Percentiles rank a stretch among this genome's conserved stretches.
Conservation (phyloP, 371 early-diverging fungal genomes). For the Thermomucor indicae-seudaticae region DNA sequence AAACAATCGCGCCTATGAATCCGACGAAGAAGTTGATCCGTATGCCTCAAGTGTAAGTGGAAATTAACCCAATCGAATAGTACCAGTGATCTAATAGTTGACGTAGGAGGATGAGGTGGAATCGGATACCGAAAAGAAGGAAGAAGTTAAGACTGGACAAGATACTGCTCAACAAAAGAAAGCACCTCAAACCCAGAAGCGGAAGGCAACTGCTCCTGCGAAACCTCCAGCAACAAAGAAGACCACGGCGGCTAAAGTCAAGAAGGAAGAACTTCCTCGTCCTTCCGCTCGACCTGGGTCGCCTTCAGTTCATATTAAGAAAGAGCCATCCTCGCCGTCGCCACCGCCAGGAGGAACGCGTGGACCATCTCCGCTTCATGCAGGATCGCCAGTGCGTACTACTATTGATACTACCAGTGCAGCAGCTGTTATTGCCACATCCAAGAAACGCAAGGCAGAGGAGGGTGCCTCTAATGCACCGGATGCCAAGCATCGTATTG, state of each 20-base stretch:
- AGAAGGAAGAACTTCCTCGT: conserved; percentile 48
- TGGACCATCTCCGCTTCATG: neutral
- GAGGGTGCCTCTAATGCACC: conserved; percentile 7
- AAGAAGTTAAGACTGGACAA: conserved; percentile 38
- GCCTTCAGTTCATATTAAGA: conserved; percentile 24
- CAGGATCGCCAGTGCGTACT: too few species aligned
- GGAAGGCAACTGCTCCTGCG: conserved; percentile 22
- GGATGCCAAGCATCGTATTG: conserved; percentile 5
- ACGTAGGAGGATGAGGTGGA: conserved; percentile 46
- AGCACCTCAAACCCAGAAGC: conserved; percentile 31
- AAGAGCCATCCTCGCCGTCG: conserved; percentile 39
- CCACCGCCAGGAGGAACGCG: conserved; percentile 5
- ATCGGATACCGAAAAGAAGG: conserved; percentile 41
- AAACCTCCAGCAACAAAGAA: conserved; percentile 30
- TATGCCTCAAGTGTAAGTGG: conserved; percentile 64
- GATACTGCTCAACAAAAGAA: conserved; percentile 35
- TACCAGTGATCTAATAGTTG: neutral
- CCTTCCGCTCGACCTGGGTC: conserved; percentile 45
- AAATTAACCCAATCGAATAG: neutral
- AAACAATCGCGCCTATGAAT: conserved; percentile 68
- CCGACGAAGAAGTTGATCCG: conserved; percentile 71
- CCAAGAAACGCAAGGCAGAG: conserved; percentile 34
- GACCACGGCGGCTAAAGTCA: conserved; percentile 27
- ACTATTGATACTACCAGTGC: too few species aligned
- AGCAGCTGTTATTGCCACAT: conserved; percentile 1